Base-by-base conservation (phyloP, 768 basidiomycete species). In the Boletus insuetus region DNA sequence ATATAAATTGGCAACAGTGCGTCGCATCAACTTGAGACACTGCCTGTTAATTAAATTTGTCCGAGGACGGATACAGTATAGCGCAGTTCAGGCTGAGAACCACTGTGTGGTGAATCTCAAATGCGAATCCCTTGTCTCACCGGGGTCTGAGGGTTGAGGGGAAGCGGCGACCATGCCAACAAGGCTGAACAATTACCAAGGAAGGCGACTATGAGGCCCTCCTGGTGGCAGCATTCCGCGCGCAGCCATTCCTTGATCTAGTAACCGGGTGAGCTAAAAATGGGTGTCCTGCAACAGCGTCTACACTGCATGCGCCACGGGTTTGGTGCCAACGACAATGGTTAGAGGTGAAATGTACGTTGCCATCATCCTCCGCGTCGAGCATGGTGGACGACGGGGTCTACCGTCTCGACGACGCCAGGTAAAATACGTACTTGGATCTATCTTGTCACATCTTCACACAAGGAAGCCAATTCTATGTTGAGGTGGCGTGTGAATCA, bases 401-500 rank as follows among this genome's bases (percentile, higher is more conserved):
- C 26, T 29, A 29, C 26, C 24, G 8, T 29, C 26, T 29, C 26
- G 35, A 37, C 13, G 35, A 12, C 35, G 35, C 35, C 35, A 12
- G 35, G 13, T 16, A 37, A 37, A 37, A 2, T 44, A 48, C 45
- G 48, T 44, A 55, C 40, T 44, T 13, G 16, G 34, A 37, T 54
- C 38, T 51, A 44, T 39, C 29, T 46, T 43, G 51, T 58, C 57
- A 55, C 49, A 35, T 46, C 46, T 51, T 57, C 57, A 51, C 47
- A 59, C 51, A 49, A 35, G n/a, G 58, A 45, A 40, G 46, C 3
- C 47, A 47, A 39, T 48, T 53, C 56, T 55, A 48, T 57, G 7
- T 35, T 19, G 19, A 3, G 51, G 69, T 67, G 70, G 67, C 70
- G 71, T 69, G 69, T 46, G 48, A 65, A 46, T 29, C 6, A 0